Percentiles rank a stretch among this genome's conserved stretches.
Conservation (phyloP, 2,329 filamentous ascomycete genomes). For the Penicillium sp. region DNA sequence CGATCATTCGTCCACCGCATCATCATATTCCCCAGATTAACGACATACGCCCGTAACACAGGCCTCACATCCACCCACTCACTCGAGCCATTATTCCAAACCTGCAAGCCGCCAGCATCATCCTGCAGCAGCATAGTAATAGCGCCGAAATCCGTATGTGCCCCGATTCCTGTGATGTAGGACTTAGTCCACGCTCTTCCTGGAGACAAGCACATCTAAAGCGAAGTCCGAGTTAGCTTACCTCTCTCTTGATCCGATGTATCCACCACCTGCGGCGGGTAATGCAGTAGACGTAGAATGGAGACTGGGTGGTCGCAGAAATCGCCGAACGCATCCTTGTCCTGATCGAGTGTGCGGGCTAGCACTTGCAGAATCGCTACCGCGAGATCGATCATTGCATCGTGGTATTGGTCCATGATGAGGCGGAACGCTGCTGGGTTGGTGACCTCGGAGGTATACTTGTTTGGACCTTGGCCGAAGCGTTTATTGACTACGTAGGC, state of each 20-base stretch:
- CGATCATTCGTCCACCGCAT: slow-evolving; percentile 31
- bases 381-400: slow-evolving; percentile 17
- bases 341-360: slow-evolving; percentile 16
- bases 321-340: slow-evolving; percentile 20
- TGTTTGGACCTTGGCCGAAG: slow-evolving; percentile 26
- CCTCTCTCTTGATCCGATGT: slow-evolving; percentile 21
- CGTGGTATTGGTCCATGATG: slow-evolving; percentile 19
- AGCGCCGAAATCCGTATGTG: slow-evolving; percentile 36
- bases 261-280: slow-evolving; percentile 28
- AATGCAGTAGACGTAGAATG: slow-evolving; percentile 28
- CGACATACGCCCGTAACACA: slow-evolving; percentile 26
- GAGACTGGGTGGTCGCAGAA: slow-evolving; percentile 29
- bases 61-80: slow-evolving; percentile 30
- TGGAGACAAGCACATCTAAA: too few species aligned
- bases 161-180: slow-evolving; percentile 28
- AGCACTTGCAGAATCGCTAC: slow-evolving; percentile 19
- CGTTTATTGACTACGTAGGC: slow-evolving; percentile 14
- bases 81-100: slow-evolving; percentile 23
- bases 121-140: slow-evolving; percentile 36
- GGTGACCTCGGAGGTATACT: slow-evolving; percentile 11
- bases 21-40: slow-evolving; percentile 35
- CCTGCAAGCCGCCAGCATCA: slow-evolving; percentile 28
- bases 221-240: background rate
- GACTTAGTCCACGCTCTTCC: background rate
- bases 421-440: slow-evolving; percentile 11